Evolutionary conservation across 495 filamentous ascomycete species (phyloP).

Genomic region (Trypethelium eluteriae): DNA sequence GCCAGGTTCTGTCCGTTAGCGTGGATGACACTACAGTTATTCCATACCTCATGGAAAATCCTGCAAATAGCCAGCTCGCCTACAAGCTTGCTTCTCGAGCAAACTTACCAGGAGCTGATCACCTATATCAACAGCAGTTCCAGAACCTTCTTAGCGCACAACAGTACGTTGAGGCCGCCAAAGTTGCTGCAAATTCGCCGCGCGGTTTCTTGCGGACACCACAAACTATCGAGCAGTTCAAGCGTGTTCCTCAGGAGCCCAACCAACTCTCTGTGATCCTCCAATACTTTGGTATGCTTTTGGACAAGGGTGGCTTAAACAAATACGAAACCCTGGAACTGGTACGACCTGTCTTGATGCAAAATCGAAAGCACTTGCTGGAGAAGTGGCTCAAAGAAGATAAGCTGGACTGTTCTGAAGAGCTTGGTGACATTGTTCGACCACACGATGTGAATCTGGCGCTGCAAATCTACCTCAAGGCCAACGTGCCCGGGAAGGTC

Average conservation of each 20-base stretch:
- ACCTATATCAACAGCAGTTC: conserved; percentile 88
- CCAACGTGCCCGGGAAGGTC: conserved; percentile 82
- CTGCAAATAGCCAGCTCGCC: conserved; percentile 80
- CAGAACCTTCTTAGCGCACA: conserved; percentile 69
- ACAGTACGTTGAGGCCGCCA: conserved; percentile 81
- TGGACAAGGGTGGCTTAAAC: conserved; percentile 91
- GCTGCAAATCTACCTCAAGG: conserved; percentile 74
- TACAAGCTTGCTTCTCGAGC: conserved; percentile 93
- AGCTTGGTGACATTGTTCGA: conserved; percentile 88
- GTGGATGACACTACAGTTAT: conserved; percentile 87
- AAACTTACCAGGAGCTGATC: conserved; percentile 88
- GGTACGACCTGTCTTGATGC: conserved; percentile 80
- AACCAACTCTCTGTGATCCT: conserved; percentile 86
- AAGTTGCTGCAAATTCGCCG: conserved; percentile 91
- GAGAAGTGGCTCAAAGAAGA: conserved; percentile 97
- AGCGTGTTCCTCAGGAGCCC: conserved; percentile 65
- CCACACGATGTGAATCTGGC: conserved; percentile 82
- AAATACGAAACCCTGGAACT: conserved; percentile 89
- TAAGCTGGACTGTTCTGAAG: conserved; percentile 91
- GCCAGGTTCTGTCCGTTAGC: conserved; percentile 87
- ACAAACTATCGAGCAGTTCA: conserved; percentile 91
- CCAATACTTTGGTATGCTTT: conserved; percentile 94
- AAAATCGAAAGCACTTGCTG: conserved; percentile 88
- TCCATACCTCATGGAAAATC: conserved; percentile 89
- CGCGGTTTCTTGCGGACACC: conserved; percentile 89